Evolutionary conservation across 228 moss, liverwort and hornwort species (phyloP).

Genomic region (Sphagnum magellanicum): DNA sequence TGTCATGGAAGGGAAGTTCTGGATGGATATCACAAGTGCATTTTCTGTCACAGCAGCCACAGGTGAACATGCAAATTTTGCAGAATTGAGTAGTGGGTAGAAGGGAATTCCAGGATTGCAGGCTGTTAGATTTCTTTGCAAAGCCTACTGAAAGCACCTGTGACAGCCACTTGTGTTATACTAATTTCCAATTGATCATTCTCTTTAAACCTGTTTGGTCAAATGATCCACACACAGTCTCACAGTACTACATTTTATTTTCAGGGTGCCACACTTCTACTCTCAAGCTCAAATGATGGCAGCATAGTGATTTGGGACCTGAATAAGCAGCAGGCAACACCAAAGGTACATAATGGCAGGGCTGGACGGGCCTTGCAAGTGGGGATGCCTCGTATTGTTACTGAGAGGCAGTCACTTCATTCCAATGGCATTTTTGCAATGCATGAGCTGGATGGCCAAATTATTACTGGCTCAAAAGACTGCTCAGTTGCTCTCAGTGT

Average conservation of each 20-base stretch:
- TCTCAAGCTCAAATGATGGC: conserved; percentile 48
- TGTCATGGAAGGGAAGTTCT: conserved; percentile 36
- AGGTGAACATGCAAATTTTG: conserved; percentile 15
- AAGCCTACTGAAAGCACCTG: neutral
- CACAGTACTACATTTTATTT: neutral
- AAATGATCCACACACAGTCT: too few relatives aligned
- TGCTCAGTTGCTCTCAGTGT: conserved; percentile 27
- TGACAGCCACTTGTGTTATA: too few relatives aligned
- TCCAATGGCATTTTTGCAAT: conserved; percentile 41
- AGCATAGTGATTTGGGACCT: conserved; percentile 52
- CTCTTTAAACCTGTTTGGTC: too few relatives aligned
- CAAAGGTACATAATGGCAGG: neutral
- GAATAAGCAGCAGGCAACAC: conserved; percentile 20
- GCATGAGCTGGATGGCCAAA: conserved; percentile 37
- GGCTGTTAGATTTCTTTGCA: neutral
- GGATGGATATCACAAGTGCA: conserved; percentile 55
- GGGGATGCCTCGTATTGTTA: conserved; percentile 26
- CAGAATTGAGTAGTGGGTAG: neutral
- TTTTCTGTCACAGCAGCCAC: conserved; percentile 37
- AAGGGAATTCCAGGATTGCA: neutral
- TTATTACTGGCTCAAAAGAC: conserved; percentile 38
- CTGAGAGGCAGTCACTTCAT: conserved; percentile 30
- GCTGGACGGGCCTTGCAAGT: conserved; percentile 8
- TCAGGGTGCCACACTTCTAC: conserved; percentile 31
- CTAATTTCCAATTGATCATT: too few relatives aligned